phyloP scores from a whole-genome alignment of 2,329 filamentous ascomycete species.

The Pseudocercospora musae region DNA sequence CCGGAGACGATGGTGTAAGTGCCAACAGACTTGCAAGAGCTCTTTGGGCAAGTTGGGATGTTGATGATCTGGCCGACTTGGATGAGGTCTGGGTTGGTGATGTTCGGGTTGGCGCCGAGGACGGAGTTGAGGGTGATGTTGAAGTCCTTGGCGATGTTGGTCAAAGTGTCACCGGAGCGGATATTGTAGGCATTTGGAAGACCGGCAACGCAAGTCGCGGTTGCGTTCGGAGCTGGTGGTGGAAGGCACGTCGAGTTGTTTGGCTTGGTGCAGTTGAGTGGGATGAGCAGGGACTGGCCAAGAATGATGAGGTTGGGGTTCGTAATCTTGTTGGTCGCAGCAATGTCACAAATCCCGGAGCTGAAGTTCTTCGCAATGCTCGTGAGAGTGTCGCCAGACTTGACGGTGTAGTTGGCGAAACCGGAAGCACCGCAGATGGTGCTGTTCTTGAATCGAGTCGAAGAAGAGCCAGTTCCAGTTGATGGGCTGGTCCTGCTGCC shows the following conservation, averaged over 20 bases:
- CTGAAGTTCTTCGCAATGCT: constrained; percentile 21
- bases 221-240: constrained; percentile 6
- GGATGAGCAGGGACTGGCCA: constrained; percentile 28
- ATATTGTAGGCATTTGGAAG: constrained; percentile 25
- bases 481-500: neutral
- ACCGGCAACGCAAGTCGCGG: constrained; percentile 26
- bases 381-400: constrained; percentile 22
- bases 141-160: constrained; percentile 23
- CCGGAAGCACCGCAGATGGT: constrained; percentile 21
- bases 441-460: neutral
- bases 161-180: constrained; percentile 24
- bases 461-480: neutral
- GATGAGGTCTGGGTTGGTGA: constrained; percentile 23
- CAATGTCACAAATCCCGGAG: constrained; percentile 31
- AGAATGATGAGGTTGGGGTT: constrained; percentile 36
- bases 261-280: constrained; percentile 28
- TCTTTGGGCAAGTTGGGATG: constrained; percentile 26
- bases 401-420: constrained; percentile 20
- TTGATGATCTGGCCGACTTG: constrained; percentile 25
- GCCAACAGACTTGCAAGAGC: constrained; percentile 19
- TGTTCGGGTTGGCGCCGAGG: constrained; percentile 25
- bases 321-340: constrained; percentile 29
- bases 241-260: constrained; percentile 28
- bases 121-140: constrained; percentile 28
- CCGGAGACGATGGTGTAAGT: constrained; percentile 25